These are phyloP conservation scores for Fraxinus sp. DNA, from an alignment of 305 asterid species.

Conservation along the genomic window DNA sequence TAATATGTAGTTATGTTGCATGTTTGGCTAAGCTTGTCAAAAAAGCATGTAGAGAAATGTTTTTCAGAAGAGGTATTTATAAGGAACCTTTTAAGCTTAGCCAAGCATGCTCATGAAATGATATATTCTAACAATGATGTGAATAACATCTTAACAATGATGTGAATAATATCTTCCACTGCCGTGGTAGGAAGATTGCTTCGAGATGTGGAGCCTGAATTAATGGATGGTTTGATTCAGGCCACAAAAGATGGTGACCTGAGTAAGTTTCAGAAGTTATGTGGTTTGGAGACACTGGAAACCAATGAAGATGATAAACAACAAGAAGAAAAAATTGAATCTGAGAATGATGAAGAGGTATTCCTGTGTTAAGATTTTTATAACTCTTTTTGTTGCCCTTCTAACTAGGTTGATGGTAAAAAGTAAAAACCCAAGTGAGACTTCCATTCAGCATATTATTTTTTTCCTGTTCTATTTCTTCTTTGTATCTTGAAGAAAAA, in stretches of 20 bases:
- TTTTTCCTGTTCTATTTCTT: neutral
- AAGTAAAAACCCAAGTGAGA: neutral
- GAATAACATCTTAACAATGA: constrained; percentile 9
- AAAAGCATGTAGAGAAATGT: neutral
- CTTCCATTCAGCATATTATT: neutral
- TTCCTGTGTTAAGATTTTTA: neutral
- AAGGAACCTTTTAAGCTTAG: neutral
- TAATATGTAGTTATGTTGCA: neutral
- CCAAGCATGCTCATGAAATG: neutral
- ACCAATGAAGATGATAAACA: constrained; percentile 34
- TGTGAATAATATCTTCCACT: constrained; percentile 18
- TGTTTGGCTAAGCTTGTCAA: neutral
- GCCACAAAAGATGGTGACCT: constrained; percentile 81
- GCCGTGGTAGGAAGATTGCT: constrained; percentile 70
- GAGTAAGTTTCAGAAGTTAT: constrained; percentile 43
- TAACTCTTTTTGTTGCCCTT: neutral
- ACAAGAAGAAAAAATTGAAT: neutral
- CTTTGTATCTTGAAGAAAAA: neutral
- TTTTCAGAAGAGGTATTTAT: neutral
- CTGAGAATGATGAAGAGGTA: constrained; percentile 36
- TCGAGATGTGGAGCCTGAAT: constrained; percentile 71
- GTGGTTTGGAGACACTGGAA: neutral
- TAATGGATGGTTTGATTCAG: constrained; percentile 79
- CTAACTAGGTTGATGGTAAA: neutral
- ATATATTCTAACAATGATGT: neutral